These are phyloP conservation scores for Lithocarpus polystachyus DNA, from an alignment of 306 rosid genomes.

Conservation along the genomic window DNA sequence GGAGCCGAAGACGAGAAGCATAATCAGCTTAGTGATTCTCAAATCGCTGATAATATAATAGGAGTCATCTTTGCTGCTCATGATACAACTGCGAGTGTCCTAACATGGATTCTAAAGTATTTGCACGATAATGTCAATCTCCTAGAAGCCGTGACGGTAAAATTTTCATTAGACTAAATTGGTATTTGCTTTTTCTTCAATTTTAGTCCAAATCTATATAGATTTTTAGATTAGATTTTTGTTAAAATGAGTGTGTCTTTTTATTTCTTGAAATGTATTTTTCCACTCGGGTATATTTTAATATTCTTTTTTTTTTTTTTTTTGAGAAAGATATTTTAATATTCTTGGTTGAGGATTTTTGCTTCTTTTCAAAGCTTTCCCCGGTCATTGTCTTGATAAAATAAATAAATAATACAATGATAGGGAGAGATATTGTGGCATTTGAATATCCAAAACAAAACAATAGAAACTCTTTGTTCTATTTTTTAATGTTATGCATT, in stretches of 20 bases:
- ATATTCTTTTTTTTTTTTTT: too few species aligned
- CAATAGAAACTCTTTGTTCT: neutral
- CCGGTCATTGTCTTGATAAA: neutral
- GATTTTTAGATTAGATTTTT: too few species aligned
- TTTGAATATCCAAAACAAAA: too few species aligned
- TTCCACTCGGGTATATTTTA: neutral
- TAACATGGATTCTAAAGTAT: constrained; percentile 81
- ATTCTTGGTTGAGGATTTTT: neutral
- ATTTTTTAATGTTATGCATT: neutral
- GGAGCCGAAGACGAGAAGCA: constrained; percentile 27
- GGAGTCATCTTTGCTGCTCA: constrained; percentile 97
- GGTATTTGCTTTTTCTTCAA: neutral
- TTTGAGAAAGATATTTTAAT: neutral
- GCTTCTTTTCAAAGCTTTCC: neutral
- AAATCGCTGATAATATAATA: constrained; percentile 77
- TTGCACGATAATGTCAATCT: constrained; percentile 58
- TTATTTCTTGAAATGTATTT: neutral
- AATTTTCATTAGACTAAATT: neutral
- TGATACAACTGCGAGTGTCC: constrained; percentile 84
- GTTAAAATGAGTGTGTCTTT: too few species aligned
- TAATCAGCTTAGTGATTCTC: constrained; percentile 50
- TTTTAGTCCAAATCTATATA: too few species aligned
- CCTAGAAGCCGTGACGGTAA: constrained; percentile 61
- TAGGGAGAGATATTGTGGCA: neutral
- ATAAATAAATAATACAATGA: neutral